Percentiles rank a stretch among this genome's conserved stretches.
Conservation (phyloP, 208 protist species). For the Crithidia thermophila region DNA sequence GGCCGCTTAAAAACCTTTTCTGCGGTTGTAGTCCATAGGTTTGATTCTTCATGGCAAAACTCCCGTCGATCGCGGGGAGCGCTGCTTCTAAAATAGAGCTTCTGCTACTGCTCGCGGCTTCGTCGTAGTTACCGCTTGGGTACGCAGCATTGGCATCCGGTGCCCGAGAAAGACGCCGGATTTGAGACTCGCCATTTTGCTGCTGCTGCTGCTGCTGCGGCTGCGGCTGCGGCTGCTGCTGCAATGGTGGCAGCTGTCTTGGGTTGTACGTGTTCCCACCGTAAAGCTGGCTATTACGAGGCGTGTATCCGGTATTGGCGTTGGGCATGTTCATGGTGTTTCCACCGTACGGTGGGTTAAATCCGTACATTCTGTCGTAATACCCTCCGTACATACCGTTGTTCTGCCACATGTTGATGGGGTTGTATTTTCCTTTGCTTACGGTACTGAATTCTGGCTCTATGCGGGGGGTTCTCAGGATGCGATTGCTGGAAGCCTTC, state of each 20-base stretch:
- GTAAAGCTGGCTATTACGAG: not conserved
- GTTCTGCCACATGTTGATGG: constrained; percentile 8
- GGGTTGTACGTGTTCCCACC: constrained; percentile 1
- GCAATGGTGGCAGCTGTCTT: not conserved
- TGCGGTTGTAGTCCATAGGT: not conserved
- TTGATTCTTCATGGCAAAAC: not conserved
- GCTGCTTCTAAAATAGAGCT: not conserved
- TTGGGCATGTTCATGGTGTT: not conserved
- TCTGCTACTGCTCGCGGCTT: not conserved
- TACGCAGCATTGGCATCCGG: not conserved
- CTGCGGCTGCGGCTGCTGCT: not conserved
- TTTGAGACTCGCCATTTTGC: not conserved
- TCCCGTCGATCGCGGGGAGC: not conserved
- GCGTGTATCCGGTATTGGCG: not conserved
- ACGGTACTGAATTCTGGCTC: not conserved
- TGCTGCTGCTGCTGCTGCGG: not conserved
- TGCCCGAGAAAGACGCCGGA: constrained; percentile 2
- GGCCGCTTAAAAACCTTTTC: not conserved
- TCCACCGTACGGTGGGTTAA: not conserved
- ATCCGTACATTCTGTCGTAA: constrained; percentile 1
- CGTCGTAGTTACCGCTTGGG: not conserved
- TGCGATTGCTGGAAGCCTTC: no score
- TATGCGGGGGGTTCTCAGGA: no score
- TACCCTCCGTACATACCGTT: not conserved
- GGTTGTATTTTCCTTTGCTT: not conserved